Evolutionary conservation across 108 stramenopile species (phyloP), one percentile per base, ranked within the genome.

Genomic region (Pseudonitzschia delicatissima): DNA sequence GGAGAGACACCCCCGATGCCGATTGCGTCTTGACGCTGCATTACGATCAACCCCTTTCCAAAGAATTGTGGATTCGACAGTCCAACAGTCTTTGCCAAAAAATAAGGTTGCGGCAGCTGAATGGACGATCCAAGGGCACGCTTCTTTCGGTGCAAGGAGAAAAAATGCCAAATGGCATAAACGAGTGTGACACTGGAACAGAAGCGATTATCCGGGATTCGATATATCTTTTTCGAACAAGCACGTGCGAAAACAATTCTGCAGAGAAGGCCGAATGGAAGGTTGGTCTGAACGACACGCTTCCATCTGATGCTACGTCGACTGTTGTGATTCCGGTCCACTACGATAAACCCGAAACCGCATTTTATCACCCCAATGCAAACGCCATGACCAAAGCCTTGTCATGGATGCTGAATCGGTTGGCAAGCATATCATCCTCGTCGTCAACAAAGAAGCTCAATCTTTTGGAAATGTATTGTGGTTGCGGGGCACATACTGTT

Each of bases 401-500:
- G 9, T 45, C 68, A 18, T 91, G 90, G 90, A 83, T 88, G 62
- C 33, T 91, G 47, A 53, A 74, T 15, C 77, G 76, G 34, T 61
- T 91, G 28, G 42, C 45, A 40, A 20, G 34, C 34, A 71, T 74
- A 26, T 15, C 21, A 27, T n/a, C 23, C 17, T n/a, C n/a, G n/a
- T 31, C 57, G 11, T 25, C 59, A 28, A 32, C 51, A 13, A 18
- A 39, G 28, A 28, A 9, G n/a, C 29, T 55, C 28, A 40, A 62
- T 8, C 49, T 91, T 31, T 67, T 91, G 33, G 90, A 91, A 66
- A 74, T 91, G 79, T 88, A 91, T 58, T 86, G 85, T 62, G 90
- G 87, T 40, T 87, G 85, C 63, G 90, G 90, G 0, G 87, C 90
- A 2, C 90, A 91, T 69, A 91, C 90, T n/a, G 74, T 88, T 6